Conservation (phyloP, 495 filamentous ascomycete genomes). For the Penicillium paradoxum region DNA sequence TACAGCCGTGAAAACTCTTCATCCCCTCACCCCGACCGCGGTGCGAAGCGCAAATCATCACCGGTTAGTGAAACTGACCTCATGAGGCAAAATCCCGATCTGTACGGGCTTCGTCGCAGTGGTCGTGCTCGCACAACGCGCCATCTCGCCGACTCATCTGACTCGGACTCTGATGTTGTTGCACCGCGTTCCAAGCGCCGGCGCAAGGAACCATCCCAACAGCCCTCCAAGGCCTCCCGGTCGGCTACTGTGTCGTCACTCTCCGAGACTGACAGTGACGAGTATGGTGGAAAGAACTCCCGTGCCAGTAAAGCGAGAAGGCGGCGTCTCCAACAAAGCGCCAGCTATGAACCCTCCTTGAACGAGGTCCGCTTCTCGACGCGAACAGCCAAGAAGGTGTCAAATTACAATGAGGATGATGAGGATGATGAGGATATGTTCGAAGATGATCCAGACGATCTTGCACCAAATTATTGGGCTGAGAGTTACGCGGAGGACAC, state of each 20-base stretch:
- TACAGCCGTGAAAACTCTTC: conserved; percentile 55
- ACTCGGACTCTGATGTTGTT: conserved; percentile 51
- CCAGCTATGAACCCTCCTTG: conserved; percentile 54
- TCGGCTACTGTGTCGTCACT: conserved; percentile 41
- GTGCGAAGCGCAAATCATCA: conserved; percentile 70
- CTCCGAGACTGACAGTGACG: conserved; percentile 51
- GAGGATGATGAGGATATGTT: conserved; percentile 64
- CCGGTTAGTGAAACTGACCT: conserved; percentile 71
- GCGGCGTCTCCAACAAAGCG: conserved; percentile 57
- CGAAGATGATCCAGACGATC: conserved; percentile 59
- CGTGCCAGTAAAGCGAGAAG: conserved; percentile 66
- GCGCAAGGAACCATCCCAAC: conserved; percentile 35
- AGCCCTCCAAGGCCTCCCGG: conserved; percentile 43
- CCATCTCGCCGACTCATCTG: conserved; percentile 66
- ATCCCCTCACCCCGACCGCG: conserved; percentile 59
- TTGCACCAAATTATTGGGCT: conserved; percentile 60
- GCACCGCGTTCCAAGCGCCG: conserved; percentile 39
- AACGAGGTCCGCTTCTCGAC: conserved; percentile 87
- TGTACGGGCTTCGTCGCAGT: conserved; percentile 90
- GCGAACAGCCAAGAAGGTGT: conserved; percentile 75
- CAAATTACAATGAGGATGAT: conserved; percentile 86
- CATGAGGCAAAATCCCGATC: conserved; percentile 87
- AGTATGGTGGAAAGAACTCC: conserved; percentile 69
- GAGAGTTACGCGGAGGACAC: conserved; percentile 61
- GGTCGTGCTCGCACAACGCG: conserved; percentile 54